phyloP scores from a whole-genome alignment of 148 eudicot genomes.

The Dysphania ambrosioides region DNA sequence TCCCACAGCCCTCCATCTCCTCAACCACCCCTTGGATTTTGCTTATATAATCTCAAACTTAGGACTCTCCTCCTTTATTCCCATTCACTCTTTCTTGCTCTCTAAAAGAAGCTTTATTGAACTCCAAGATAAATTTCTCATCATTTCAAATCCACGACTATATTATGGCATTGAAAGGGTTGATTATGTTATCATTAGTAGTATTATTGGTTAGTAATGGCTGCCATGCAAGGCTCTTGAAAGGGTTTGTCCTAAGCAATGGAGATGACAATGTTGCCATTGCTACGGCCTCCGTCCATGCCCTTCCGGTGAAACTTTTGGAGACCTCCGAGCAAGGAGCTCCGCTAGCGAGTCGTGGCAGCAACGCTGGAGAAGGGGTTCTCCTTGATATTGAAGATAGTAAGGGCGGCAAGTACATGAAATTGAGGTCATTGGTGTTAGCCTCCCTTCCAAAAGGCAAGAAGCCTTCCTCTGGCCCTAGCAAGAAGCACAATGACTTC shows the following conservation, averaged over 20 bases:
- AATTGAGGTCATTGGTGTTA: slow-evolving; percentile 26
- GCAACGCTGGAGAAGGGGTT: not conserved
- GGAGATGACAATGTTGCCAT: not conserved
- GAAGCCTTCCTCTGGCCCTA: slow-evolving; percentile 14
- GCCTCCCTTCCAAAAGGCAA: slow-evolving; percentile 30
- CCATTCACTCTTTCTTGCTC: not conserved
- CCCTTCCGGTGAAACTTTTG: not conserved
- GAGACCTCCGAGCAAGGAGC: not conserved
- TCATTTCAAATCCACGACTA: not conserved
- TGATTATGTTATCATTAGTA: not conserved
- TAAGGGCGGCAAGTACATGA: slow-evolving; percentile 3
- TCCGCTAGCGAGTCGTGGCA: not conserved
- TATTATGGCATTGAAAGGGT: slow-evolving; percentile 19
- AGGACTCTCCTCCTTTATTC: not conserved
- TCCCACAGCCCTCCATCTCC: too few species aligned
- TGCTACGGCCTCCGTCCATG: not conserved
- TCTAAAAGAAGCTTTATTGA: not conserved
- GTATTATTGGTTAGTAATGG: slow-evolving; percentile 13
- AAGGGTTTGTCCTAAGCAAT: not conserved
- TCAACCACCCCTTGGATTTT: slow-evolving; percentile 7
- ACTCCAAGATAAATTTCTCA: not conserved
- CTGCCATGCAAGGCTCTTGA: slow-evolving; percentile 29
- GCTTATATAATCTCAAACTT: slow-evolving; percentile 18
- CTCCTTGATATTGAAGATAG: not conserved
- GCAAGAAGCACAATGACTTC: slow-evolving; percentile 29